Evolutionary conservation across 495 filamentous ascomycete genomes (phyloP), one percentile per base, ranked within the genome.

Genomic region (Tetracladium marchalianum): DNA sequence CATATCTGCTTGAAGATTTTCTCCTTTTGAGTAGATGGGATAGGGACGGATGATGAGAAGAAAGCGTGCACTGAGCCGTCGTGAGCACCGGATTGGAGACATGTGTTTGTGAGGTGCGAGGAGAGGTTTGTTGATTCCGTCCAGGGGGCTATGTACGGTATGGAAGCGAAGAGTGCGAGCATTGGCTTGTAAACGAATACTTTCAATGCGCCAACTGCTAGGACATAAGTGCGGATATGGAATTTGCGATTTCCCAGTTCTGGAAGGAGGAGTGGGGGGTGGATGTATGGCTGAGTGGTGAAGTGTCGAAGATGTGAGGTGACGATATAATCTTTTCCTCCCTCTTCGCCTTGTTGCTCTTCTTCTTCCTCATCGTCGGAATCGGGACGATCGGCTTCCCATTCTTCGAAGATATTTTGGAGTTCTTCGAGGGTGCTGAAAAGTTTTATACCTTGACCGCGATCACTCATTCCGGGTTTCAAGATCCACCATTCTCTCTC

Each of bases 381-480:
- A 17, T 71, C 62, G 15, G 66, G 63, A 5, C 49, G 42, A 1
- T 74, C 73, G 3, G 57, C 69, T 53, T 88, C 85, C 85, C 90
- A 97, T 51, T 80, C 80, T 46, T 93, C 85, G 55, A 97, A 98
- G 22, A 98, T 89, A 15, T 65, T 72, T 36, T 78, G 79, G 12
- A 98, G 65, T 57, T 94, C 81, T 41, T 79, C 78, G 64, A 88
- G 82, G 34, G 77, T 84, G 57, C 76, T 82, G 63, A 98, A 98
- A 2, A 98, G 68, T 33, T 87, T 66, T 35, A 98, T 92, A 2
- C 92, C 92, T 58, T 95, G 87, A 2, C 90, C 92, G 4, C 90
- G 77, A 58, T 97, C 92, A 63, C 87, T 94, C 92, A 98, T 97
- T 1, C 90, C 78, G 0, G 92, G 92, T 60, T 98, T 98, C 35